Percentiles rank a stretch among this genome's conserved stretches.
Conservation (phyloP, 305 asterid species). For the Solanum hybrid region DNA sequence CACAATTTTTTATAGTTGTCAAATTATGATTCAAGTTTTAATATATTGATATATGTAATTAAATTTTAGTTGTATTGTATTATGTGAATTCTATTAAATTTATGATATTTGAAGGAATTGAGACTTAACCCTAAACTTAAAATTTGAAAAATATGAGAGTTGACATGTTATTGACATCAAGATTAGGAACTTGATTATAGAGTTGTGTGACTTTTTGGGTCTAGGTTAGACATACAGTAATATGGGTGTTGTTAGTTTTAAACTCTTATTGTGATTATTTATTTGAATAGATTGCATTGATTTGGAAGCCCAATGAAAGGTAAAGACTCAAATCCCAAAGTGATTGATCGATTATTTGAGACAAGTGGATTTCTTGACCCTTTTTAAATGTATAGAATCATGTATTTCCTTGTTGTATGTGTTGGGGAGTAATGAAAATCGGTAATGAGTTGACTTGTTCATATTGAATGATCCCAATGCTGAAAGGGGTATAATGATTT, state of each 20-base stretch:
- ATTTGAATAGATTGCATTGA: neutral
- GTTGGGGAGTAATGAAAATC: neutral
- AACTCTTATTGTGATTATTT: neutral
- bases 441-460: neutral
- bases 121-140: neutral
- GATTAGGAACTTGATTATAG: neutral
- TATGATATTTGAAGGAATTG: neutral
- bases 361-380: neutral
- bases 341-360: too few species aligned
- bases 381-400: neutral
- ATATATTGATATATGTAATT: too few species aligned
- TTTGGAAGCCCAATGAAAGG: neutral
- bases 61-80: neutral
- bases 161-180: neutral
- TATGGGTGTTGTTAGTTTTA: neutral
- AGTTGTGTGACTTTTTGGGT: neutral
- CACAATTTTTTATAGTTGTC: neutral
- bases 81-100: neutral
- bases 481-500: neutral
- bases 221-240: neutral
- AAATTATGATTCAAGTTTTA: neutral
- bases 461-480: neutral
- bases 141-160: neutral
- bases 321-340: neutral
- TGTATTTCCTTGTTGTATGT: neutral